A percentile compares a stretch with the other conserved stretches of the same genome.
phyloP scores from a whole-genome alignment of 257 asterid genomes.

The Marsdenia floribunda region DNA sequence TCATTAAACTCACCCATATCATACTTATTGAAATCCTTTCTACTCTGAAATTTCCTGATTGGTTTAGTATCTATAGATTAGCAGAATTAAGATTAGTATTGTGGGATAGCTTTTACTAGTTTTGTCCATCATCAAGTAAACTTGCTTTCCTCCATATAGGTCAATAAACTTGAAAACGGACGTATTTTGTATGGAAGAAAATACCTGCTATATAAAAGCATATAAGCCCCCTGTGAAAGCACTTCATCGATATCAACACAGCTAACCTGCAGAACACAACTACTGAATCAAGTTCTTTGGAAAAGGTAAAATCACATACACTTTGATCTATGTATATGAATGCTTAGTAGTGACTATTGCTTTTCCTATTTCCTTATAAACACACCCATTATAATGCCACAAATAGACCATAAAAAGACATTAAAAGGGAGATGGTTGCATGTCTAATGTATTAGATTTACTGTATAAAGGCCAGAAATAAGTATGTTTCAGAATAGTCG shows the following conservation, averaged over 20 bases:
- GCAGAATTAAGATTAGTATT: too few species aligned
- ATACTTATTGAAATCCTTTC: too few species aligned
- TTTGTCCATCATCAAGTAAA: too few species aligned
- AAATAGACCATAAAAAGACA: background rate
- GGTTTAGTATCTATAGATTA: too few species aligned
- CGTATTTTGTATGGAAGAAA: constrained; percentile 13
- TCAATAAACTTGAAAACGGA: background rate
- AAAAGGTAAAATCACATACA: background rate
- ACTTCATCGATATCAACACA: constrained; percentile 76
- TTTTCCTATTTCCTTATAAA: background rate
- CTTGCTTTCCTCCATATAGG: background rate
- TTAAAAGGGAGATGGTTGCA: background rate
- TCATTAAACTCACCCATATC: too few species aligned
- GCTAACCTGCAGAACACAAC: constrained; percentile 48
- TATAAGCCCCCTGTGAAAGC: constrained; percentile 95
- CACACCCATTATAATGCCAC: background rate
- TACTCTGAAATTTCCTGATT: too few species aligned
- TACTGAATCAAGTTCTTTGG: background rate
- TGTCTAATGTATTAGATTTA: background rate
- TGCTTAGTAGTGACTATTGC: background rate
- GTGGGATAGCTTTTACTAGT: too few species aligned
- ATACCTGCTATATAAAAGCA: constrained; percentile 94
- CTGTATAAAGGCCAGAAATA: background rate
- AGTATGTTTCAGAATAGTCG: background rate
- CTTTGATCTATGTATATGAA: background rate